Evolutionary conservation across 176 grass and related monocot genomes (phyloP), one percentile per base, ranked within the genome.

Genomic region (Elymus sibiricus): DNA sequence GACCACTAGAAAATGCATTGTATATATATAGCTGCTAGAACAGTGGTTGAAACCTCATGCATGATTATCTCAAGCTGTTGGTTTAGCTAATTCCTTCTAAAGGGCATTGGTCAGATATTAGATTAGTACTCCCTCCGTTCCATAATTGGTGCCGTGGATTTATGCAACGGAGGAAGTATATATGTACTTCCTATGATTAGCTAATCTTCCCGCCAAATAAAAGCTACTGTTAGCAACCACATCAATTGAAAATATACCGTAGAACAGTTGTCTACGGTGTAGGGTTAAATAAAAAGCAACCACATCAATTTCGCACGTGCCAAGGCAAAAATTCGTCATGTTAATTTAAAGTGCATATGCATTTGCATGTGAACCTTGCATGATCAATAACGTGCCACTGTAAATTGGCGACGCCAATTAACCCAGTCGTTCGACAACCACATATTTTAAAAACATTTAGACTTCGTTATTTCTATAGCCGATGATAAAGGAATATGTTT

Each of bases 1-100:
- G n/a, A n/a, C n/a, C n/a, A n/a, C n/a, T n/a, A n/a, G n/a, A n/a
- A 17, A 72, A 43, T 44, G 17, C 7, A 55, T 56, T 11, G 17
- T 56, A 56, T 56, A 2, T 22, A 9, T 58, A 16, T 74, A 66
- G 70, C 64, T 75, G 74, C 74, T n/a, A 74, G 8, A 76, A 55
- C 67, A 87, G 27, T 75, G 46, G 58, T 90, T 84, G 84, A 67
- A 87, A 60, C 44, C 58, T 66, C 66, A 75, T 27, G 46, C 53
- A 79, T 47, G 11, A 76, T 64, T 60, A 83, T 87, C 38, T 74
- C 58, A 66, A 27, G 35, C 35, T 61, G 46, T 71, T 90, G n/a
- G 26, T 79, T 79, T 65, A 72, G 51, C 83, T 21, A 78, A 53
- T 61, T 42, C 37, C 70, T 70, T 60, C 5, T 6, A 53, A 66